A percentile compares a stretch with the other conserved stretches of the same genome.
phyloP scores from a whole-genome alignment of 2,329 filamentous ascomycete species.

The Cryphonectria radicalis region DNA sequence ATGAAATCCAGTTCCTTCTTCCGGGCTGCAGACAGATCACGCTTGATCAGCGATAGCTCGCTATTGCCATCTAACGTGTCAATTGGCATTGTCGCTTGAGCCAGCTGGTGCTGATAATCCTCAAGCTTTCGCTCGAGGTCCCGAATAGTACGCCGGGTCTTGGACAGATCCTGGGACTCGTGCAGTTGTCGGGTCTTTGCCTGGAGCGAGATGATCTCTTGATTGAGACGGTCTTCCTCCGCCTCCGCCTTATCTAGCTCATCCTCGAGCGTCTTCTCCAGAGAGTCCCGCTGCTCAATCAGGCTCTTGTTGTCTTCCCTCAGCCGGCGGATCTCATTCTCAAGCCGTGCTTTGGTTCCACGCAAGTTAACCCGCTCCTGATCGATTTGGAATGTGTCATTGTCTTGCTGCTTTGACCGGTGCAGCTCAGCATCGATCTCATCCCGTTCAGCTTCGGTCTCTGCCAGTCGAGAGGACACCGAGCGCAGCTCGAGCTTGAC shows the following conservation, averaged over 20 bases:
- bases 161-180: constrained; percentile 58
- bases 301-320: constrained; percentile 66
- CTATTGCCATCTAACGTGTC: constrained; percentile 46
- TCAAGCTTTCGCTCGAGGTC: constrained; percentile 67
- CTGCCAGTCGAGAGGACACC: constrained; percentile 58
- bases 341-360: constrained; percentile 68
- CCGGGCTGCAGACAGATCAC: constrained; percentile 66
- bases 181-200: constrained; percentile 48
- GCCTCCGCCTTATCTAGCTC: constrained; percentile 68
- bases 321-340: constrained; percentile 67
- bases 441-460: constrained; percentile 67
- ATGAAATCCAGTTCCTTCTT: constrained; percentile 68
- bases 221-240: constrained; percentile 67
- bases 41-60: constrained; percentile 64
- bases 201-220: constrained; percentile 59
- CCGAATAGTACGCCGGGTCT: constrained; percentile 65
- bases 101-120: constrained; percentile 49
- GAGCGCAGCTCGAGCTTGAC: constrained; percentile 64
- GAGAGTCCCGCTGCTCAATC: constrained; percentile 57
- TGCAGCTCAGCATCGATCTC: constrained; percentile 66
- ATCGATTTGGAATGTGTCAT: constrained; percentile 62
- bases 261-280: constrained; percentile 67
- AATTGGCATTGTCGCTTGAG: constrained; percentile 41
- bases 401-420: constrained; percentile 57
- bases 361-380: constrained; percentile 72